phyloP scores from a whole-genome alignment of 106 monocot species.

The Allium sativum region DNA sequence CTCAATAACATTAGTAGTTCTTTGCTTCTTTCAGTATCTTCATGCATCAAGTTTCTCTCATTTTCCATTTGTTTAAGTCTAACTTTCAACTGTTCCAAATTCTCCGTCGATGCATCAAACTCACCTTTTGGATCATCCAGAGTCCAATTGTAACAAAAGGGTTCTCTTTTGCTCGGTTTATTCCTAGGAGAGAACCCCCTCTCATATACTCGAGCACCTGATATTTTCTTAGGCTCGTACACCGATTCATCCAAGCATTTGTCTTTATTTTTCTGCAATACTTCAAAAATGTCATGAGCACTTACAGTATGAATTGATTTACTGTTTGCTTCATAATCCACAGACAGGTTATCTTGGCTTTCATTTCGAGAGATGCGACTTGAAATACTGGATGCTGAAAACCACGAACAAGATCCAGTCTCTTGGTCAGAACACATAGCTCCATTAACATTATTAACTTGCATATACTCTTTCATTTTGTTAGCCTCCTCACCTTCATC shows the following conservation, averaged over 20 bases:
- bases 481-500: neutral
- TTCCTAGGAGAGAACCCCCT: conserved; percentile 5
- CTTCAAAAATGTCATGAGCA: conserved; percentile 25
- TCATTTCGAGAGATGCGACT: conserved; percentile 7
- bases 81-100: conserved; percentile 31
- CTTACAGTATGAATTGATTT: neutral
- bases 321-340: conserved; percentile 10
- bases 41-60: conserved; percentile 16
- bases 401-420: conserved; percentile 15
- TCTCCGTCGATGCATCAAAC: conserved; percentile 3
- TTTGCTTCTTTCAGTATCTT: conserved; percentile 20
- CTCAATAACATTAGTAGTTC: conserved; percentile 39
- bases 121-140: neutral
- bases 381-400: conserved; percentile 7
- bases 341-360: neutral
- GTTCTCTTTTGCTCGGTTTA: conserved; percentile 8
- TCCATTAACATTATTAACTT: conserved; percentile 7
- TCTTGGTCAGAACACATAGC: conserved; percentile 3
- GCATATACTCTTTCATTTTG: conserved; percentile 7
- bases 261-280: neutral
- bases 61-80: conserved; percentile 29
- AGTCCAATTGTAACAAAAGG: neutral
- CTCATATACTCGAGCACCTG: no score
- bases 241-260: neutral
- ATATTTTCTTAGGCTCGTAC: neutral